Conservation (phyloP, 192 early-diverging fungal species). For the Allomyces macrogynus region DNA sequence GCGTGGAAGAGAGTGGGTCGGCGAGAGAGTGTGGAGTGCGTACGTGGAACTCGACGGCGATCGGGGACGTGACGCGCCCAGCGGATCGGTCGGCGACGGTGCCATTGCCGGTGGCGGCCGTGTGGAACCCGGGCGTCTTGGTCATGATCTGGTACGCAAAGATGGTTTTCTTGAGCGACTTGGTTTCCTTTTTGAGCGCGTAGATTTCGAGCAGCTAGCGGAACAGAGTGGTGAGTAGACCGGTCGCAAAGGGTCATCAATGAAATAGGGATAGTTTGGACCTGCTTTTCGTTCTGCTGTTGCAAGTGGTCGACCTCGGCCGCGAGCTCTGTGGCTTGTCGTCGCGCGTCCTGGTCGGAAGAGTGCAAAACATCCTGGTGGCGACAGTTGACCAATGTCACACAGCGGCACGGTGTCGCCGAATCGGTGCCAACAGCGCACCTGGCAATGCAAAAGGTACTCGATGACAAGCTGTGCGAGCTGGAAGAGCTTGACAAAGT, state of each 20-base stretch:
- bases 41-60: neutral
- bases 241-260: no score
- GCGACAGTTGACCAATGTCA: neutral
- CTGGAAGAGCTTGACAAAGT: constrained; percentile 27
- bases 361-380: neutral
- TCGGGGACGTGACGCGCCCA: neutral
- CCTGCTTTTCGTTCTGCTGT: constrained; percentile 13
- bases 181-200: constrained; percentile 18
- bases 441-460: constrained; percentile 28
- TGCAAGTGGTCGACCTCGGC: constrained; percentile 9
- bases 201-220: constrained; percentile 3
- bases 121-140: constrained; percentile 14
- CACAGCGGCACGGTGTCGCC: no score
- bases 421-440: no score
- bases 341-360: neutral
- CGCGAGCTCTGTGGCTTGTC: neutral
- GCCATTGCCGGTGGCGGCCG: neutral
- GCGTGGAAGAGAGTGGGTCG: neutral
- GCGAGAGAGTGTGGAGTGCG: neutral
- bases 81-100: no score
- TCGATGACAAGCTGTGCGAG: constrained; percentile 33
- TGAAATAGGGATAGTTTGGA: neutral
- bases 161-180: constrained; percentile 20
- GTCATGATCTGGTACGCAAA: constrained; percentile 32
- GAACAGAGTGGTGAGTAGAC: no score